These are phyloP conservation scores for Trichosphaerium sp. DNA, from an alignment of 78 protist species.

Conservation along the genomic window DNA sequence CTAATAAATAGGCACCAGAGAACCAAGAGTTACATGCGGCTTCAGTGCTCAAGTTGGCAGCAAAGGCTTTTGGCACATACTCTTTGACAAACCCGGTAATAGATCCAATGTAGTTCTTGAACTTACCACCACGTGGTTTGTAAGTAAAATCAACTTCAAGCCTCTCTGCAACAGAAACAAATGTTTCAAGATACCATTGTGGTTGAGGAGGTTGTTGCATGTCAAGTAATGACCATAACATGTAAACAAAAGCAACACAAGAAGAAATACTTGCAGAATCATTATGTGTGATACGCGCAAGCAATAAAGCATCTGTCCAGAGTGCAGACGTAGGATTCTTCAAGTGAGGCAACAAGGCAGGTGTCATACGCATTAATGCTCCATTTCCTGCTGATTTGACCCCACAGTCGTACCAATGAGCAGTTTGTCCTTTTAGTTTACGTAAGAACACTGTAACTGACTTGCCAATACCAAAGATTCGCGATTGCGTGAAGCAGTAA, in stretches of 20 bases:
- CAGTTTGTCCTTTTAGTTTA: no score
- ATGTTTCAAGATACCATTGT: background rate
- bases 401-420: background rate
- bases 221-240: background rate
- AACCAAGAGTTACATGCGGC: background rate
- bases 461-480: no score
- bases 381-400: background rate
- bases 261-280: background rate
- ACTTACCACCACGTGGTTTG: background rate
- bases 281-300: background rate
- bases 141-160: background rate
- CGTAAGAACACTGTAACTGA: no score
- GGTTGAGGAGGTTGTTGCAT: background rate
- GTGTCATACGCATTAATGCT: background rate
- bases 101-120: background rate
- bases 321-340: no score
- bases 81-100: background rate
- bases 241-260: background rate
- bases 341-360: background rate
- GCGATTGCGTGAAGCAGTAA: no score
- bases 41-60: background rate
- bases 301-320: background rate
- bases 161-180: background rate
- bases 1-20: background rate
- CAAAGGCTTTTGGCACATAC: background rate